Evolutionary conservation across 768 basidiomycete species (phyloP).

Genomic region (Hebeloma cylindrosporum): DNA sequence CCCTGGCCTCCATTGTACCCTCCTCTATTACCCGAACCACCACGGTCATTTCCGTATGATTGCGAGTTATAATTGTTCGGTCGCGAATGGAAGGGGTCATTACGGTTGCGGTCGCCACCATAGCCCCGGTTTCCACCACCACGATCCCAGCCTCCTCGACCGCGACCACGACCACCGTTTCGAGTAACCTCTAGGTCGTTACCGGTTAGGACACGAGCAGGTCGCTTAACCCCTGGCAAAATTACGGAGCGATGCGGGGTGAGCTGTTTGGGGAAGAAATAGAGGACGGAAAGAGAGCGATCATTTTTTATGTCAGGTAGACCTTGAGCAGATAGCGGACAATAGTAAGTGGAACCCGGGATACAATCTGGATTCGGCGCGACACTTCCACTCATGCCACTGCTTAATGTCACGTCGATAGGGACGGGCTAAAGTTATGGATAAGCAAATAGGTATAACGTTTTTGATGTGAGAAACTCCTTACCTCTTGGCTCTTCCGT

Average conservation of each 20-base stretch:
- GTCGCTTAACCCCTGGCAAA: constrained; percentile 67
- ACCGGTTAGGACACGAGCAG: constrained; percentile 58
- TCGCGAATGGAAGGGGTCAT: constrained; percentile 50
- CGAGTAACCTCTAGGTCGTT: constrained; percentile 73
- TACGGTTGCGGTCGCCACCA: constrained; percentile 36
- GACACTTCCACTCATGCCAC: constrained; percentile 78
- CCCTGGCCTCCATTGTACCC: constrained; percentile 32
- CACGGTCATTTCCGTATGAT: constrained; percentile 31
- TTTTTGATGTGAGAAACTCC: constrained; percentile 20
- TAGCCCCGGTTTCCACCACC: constrained; percentile 37
- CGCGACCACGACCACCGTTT: constrained; percentile 54
- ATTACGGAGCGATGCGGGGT: constrained; percentile 84
- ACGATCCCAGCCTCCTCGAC: constrained; percentile 44
- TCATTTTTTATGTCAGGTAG: constrained; percentile 85
- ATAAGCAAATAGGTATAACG: not conserved
- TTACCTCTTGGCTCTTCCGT: constrained; percentile 75
- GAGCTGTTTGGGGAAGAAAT: constrained; percentile 86
- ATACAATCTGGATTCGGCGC: constrained; percentile 85
- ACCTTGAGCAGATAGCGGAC: constrained; percentile 59
- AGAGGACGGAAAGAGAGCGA: constrained; percentile 81
- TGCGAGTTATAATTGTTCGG: constrained; percentile 36
- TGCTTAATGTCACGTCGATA: constrained; percentile 67
- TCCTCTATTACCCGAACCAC: constrained; percentile 27
- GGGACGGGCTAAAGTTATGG: constrained; percentile 58
- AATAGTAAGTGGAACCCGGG: constrained; percentile 88